Evolutionary conservation across 331 rosid genomes (phyloP).

Genomic region (Saraca asoca): DNA sequence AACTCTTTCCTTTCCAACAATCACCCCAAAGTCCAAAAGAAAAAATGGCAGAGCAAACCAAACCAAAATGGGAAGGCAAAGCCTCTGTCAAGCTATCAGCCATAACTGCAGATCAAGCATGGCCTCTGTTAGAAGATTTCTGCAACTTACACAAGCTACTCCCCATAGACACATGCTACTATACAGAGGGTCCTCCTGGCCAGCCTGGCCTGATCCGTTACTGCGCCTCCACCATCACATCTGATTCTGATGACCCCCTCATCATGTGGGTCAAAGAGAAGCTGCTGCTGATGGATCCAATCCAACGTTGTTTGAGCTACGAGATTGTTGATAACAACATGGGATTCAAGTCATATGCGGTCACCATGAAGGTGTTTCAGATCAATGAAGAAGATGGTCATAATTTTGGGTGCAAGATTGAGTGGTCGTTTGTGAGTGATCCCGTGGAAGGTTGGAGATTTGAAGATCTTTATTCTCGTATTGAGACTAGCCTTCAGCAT

Average conservation of each 20-base stretch:
- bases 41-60: slow-evolving; percentile 29
- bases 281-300: slow-evolving; percentile 49
- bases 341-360: slow-evolving; percentile 55
- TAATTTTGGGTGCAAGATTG: slow-evolving; percentile 40
- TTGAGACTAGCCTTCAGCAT: slow-evolving; percentile 31
- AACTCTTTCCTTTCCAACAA: too few species aligned
- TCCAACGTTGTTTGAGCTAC: slow-evolving; percentile 48
- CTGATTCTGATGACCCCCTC: background rate
- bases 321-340: slow-evolving; percentile 53
- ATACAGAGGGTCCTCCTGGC: slow-evolving; percentile 43
- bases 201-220: slow-evolving; percentile 55
- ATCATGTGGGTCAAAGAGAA: slow-evolving; percentile 57
- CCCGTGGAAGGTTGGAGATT: slow-evolving; percentile 51
- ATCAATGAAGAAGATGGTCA: background rate
- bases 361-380: slow-evolving; percentile 31
- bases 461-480: slow-evolving; percentile 33
- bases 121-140: slow-evolving; percentile 56
- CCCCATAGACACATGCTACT: slow-evolving; percentile 53
- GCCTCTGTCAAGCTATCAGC: slow-evolving; percentile 24
- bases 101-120: slow-evolving; percentile 26
- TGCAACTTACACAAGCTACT: slow-evolving; percentile 61
- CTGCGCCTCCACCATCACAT: slow-evolving; percentile 34
- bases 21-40: too few species aligned
- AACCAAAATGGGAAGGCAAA: slow-evolving; percentile 43
- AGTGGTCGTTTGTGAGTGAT: slow-evolving; percentile 60